These are phyloP conservation scores for Protomyces pachydermus DNA, from an alignment of 1,139 yeast genomes.

Conservation along the genomic window DNA sequence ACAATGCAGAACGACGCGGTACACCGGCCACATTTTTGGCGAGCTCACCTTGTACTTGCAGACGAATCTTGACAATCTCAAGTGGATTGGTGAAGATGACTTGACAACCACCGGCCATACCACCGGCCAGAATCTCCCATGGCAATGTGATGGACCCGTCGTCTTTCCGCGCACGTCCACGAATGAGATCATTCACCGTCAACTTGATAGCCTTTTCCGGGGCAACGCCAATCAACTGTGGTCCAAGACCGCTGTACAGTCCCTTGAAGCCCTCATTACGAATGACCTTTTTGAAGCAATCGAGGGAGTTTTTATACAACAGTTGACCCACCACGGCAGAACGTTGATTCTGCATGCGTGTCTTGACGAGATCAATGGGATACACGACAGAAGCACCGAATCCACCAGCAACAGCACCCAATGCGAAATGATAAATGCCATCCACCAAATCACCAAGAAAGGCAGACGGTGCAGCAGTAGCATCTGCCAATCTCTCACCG, in stretches of 20 bases:
- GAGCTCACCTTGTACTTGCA: constrained; percentile 86
- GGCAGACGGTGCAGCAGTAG: constrained; percentile 44
- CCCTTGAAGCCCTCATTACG: constrained; percentile 77
- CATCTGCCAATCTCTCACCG: constrained; percentile 38
- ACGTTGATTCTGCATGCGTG: constrained; percentile 96
- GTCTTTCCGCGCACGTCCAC: constrained; percentile 61
- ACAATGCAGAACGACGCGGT: constrained; percentile 55
- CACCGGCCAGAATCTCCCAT: constrained; percentile 83
- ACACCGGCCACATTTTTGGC: constrained; percentile 44
- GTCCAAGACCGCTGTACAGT: constrained; percentile 88
- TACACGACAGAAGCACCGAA: constrained; percentile 98
- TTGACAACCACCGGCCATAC: constrained; percentile 94
- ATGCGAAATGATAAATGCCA: constrained; percentile 76
- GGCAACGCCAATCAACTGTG: constrained; percentile 94
- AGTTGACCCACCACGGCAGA: constrained; percentile 51
- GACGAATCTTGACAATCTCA: constrained; percentile 90
- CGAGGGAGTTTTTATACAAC: constrained; percentile 71
- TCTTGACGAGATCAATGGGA: constrained; percentile 93
- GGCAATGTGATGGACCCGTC: constrained; percentile 56
- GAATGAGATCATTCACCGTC: constrained; percentile 84
- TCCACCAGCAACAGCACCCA: constrained; percentile 96
- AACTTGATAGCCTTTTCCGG: constrained; percentile 97
- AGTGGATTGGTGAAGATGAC: constrained; percentile 93
- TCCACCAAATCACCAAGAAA: constrained; percentile 56
- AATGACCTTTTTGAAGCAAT: constrained; percentile 77